Percentiles rank a stretch among this genome's conserved stretches.
phyloP scores from a whole-genome alignment of 2,329 filamentous ascomycete genomes.

The Penicillium nordicum region DNA sequence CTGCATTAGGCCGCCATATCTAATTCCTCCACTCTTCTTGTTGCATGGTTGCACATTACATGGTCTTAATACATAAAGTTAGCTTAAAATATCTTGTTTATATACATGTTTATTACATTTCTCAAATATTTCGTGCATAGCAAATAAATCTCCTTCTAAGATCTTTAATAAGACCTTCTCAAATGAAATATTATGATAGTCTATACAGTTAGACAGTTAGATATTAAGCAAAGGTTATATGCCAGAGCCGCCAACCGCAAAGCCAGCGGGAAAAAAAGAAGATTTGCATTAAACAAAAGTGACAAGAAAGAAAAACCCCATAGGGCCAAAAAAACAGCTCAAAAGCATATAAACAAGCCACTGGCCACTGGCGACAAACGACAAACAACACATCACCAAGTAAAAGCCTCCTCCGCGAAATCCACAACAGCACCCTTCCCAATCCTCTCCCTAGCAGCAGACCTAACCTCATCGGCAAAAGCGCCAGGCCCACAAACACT shows the following conservation, averaged over 20 bases:
- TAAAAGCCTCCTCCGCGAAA: constrained; percentile 65
- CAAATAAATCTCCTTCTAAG: no score
- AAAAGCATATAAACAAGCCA: not conserved
- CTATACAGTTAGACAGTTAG: not conserved
- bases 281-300: not conserved
- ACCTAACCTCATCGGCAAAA: constrained; percentile 60
- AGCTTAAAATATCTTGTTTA: not conserved
- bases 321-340: not conserved
- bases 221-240: not conserved
- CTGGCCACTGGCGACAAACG: not conserved
- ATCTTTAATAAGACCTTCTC: not conserved
- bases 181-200: not conserved
- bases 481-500: constrained; percentile 62
- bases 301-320: not conserved
- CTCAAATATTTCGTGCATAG: not conserved
- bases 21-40: not conserved
- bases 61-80: constrained; percentile 1
- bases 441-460: constrained; percentile 51
- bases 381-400: constrained; percentile 46
- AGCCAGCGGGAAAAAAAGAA: not conserved
- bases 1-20: not conserved
- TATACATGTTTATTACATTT: not conserved
- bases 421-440: constrained; percentile 55
- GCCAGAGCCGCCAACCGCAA: not conserved
- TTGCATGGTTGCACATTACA: not conserved